Conservation (phyloP, 176 grass and related monocot species). For the Pontederia crassipes region DNA sequence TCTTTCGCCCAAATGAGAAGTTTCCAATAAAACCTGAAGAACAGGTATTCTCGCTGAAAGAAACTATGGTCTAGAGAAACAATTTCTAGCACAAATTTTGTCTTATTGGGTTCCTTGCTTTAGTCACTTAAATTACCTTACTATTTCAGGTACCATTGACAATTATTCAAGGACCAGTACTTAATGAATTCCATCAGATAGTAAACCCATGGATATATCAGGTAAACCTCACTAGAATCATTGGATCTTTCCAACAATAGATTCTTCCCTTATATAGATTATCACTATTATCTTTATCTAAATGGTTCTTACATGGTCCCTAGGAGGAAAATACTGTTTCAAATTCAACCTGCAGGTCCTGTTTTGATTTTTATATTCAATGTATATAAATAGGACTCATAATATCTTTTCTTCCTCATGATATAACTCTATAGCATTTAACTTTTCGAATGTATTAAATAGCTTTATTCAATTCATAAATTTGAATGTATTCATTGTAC, state of each 20-base stretch:
- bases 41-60: slow-evolving; percentile 13
- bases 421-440: too few relatives aligned
- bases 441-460: too few relatives aligned
- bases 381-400: too few relatives aligned
- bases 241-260: not conserved
- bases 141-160: slow-evolving; percentile 24
- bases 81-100: slow-evolving; percentile 3
- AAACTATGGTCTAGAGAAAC: not conserved
- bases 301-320: too few relatives aligned
- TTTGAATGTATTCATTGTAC: too few relatives aligned
- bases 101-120: not conserved
- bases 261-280: not conserved
- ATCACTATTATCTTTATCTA: too few relatives aligned
- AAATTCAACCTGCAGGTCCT: too few relatives aligned
- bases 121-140: not conserved
- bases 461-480: too few relatives aligned
- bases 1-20: slow-evolving; percentile 40
- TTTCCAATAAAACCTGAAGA: slow-evolving; percentile 21
- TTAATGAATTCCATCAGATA: slow-evolving; percentile 41
- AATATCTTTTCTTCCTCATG: too few relatives aligned
- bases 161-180: slow-evolving; percentile 33
- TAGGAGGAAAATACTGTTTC: too few relatives aligned
- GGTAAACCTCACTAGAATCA: slow-evolving; percentile 7
- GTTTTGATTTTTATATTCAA: too few relatives aligned
- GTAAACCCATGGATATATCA: slow-evolving; percentile 51